phyloP scores from a whole-genome alignment of 2,329 filamentous ascomycete species.

The Aschersonia sp. region DNA sequence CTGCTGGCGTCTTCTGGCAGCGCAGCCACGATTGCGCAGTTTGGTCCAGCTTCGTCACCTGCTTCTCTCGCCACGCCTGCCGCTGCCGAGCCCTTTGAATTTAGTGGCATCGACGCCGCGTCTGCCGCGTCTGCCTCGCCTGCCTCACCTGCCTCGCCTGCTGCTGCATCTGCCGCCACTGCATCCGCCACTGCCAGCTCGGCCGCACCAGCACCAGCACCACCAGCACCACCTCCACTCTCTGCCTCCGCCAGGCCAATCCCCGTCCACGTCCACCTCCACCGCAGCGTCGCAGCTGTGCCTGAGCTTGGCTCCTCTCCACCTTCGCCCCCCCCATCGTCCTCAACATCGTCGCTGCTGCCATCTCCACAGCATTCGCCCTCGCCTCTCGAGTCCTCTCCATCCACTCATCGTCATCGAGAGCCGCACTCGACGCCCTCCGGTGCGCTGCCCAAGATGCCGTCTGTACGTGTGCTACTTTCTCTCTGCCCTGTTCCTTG shows the following conservation, averaged over 20 bases:
- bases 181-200: conserved; percentile 8
- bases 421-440: conserved; percentile 12
- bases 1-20: background rate
- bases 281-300: conserved; percentile 8
- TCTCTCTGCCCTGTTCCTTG: conserved; percentile 1
- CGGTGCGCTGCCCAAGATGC: conserved; percentile 31
- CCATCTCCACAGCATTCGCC: conserved; percentile 10
- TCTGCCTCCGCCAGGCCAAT: conserved; percentile 2
- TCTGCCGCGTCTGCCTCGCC: background rate
- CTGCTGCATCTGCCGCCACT: conserved; percentile 3
- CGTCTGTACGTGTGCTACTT: conserved; percentile 30
- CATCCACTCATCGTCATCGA: conserved; percentile 11
- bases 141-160: background rate
- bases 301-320: conserved; percentile 25
- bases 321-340: conserved; percentile 15
- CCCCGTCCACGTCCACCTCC: background rate
- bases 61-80: background rate
- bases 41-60: background rate
- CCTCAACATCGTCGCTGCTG: conserved; percentile 16
- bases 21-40: too few species aligned
- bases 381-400: conserved; percentile 12
- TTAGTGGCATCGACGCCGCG: too few species aligned
- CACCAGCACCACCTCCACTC: conserved; percentile 14
- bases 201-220: too few species aligned
- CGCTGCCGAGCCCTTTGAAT: too few species aligned